phyloP scores from a whole-genome alignment of 371 early-diverging fungal species.

The Mucor ambiguus region DNA sequence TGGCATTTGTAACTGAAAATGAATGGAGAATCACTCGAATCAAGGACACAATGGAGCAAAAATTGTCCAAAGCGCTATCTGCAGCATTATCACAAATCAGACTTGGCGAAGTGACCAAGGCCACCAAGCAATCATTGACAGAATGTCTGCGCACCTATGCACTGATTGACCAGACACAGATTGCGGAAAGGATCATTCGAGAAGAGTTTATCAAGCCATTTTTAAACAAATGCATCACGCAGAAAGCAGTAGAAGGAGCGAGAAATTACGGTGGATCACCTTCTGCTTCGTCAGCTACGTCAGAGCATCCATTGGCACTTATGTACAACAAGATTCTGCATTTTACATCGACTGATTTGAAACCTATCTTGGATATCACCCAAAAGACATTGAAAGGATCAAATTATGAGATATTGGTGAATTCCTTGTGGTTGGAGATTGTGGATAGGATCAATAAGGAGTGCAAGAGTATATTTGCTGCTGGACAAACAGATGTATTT shows the following conservation, averaged over 20 bases:
- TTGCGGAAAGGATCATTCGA: slow-evolving; percentile 68
- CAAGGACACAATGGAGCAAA: slow-evolving; percentile 67
- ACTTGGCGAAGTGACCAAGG: slow-evolving; percentile 32
- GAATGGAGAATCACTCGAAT: slow-evolving; percentile 81
- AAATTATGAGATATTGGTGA: slow-evolving; percentile 69
- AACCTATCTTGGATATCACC: slow-evolving; percentile 63
- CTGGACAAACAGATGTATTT: slow-evolving; percentile 76
- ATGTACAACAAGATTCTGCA: slow-evolving; percentile 63
- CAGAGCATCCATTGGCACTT: slow-evolving; percentile 41
- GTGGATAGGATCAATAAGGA: slow-evolving; percentile 54
- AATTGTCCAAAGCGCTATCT: slow-evolving; percentile 53
- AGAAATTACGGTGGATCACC: not conserved
- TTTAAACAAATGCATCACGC: slow-evolving; percentile 49
- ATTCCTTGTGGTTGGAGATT: slow-evolving; percentile 67
- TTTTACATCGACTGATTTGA: slow-evolving; percentile 57
- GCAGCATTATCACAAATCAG: slow-evolving; percentile 51
- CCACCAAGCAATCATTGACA: slow-evolving; percentile 59
- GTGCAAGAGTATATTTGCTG: slow-evolving; percentile 60
- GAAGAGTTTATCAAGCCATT: slow-evolving; percentile 63
- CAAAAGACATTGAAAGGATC: slow-evolving; percentile 67
- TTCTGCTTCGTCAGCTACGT: not conserved
- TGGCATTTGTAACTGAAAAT: slow-evolving; percentile 74
- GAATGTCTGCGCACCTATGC: slow-evolving; percentile 77
- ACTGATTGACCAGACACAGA: slow-evolving; percentile 72
- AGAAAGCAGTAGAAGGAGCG: slow-evolving; percentile 23